A percentile compares a stretch with the other conserved stretches of the same genome.
Evolutionary conservation across 164 flowering plant genomes (phyloP).

Genomic region (Magnolia sinica): DNA sequence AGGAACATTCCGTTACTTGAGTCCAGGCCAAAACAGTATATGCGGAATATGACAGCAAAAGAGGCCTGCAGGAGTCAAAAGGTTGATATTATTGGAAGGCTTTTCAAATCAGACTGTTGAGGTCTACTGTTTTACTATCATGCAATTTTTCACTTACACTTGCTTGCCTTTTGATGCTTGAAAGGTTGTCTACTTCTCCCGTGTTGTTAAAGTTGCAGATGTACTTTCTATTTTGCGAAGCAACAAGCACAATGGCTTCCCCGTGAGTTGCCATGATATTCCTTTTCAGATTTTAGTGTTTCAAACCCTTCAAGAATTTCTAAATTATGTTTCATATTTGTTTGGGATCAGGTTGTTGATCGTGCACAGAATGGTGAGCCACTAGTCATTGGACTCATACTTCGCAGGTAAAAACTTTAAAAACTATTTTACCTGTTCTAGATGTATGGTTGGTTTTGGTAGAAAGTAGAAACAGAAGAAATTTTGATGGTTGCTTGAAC

Average conservation of each 20-base stretch:
- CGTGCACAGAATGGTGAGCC: constrained; percentile 71
- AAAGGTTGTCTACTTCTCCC: constrained; percentile 80
- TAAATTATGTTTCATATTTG: constrained; percentile 1
- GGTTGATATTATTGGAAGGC: constrained; percentile 36
- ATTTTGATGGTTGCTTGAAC: neutral
- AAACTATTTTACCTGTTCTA: neutral
- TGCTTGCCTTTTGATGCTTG: constrained; percentile 14
- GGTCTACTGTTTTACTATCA: neutral
- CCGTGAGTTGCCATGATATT: constrained; percentile 46
- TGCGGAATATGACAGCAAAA: constrained; percentile 85
- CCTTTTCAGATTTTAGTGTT: neutral
- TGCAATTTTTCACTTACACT: constrained; percentile 8
- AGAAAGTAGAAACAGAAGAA: neutral
- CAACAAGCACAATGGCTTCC: constrained; percentile 89
- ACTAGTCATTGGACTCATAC: constrained; percentile 81
- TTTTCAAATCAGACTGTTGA: neutral
- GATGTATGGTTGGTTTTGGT: neutral
- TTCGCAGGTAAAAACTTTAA: constrained; percentile 66
- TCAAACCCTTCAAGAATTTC: neutral
- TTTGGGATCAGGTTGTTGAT: constrained; percentile 67
- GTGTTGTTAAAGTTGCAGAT: constrained; percentile 84
- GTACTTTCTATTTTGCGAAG: constrained; percentile 58
- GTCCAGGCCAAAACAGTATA: constrained; percentile 80
- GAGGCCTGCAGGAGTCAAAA: constrained; percentile 80
- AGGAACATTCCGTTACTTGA: constrained; percentile 87